These are phyloP conservation scores for Kwoniella botswanensis DNA, from an alignment of 768 basidiomycete species.

Conservation along the genomic window DNA sequence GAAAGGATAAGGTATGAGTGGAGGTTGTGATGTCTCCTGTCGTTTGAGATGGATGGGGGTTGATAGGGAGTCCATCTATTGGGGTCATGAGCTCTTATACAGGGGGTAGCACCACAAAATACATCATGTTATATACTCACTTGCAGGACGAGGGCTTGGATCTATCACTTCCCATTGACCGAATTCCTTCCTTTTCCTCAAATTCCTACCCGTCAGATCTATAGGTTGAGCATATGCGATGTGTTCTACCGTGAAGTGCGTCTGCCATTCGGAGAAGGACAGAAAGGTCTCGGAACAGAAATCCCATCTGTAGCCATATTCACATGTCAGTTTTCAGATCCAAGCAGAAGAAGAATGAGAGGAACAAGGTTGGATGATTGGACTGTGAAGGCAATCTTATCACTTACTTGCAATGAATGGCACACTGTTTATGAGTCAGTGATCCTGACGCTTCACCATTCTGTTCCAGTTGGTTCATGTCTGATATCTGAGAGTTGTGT, in stretches of 20 bases:
- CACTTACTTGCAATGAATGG: constrained; percentile 1
- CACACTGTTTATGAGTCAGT: background rate
- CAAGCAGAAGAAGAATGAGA: background rate
- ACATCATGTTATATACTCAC: constrained; percentile 5
- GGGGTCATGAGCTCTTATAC: background rate
- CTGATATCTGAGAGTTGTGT: too few species aligned
- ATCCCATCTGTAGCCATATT: constrained; percentile 21
- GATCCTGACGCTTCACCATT: background rate
- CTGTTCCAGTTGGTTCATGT: background rate
- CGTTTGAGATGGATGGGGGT: constrained; percentile 23
- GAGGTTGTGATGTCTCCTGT: constrained; percentile 28
- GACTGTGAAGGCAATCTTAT: background rate
- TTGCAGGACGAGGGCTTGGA: background rate
- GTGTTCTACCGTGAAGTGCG: constrained; percentile 26
- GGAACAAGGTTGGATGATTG: background rate
- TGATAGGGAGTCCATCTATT: constrained; percentile 11
- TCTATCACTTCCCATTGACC: constrained; percentile 25
- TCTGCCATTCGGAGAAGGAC: constrained; percentile 12
- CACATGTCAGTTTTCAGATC: too few species aligned
- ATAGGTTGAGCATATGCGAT: constrained; percentile 17
- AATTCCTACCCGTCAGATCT: constrained; percentile 11
- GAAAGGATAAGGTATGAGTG: constrained; percentile 23
- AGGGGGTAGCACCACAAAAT: background rate
- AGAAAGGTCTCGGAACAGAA: constrained; percentile 21
- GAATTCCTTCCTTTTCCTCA: constrained; percentile 1